Base-by-base conservation (phyloP, 495 filamentous ascomycete genomes). In the Hypoxylon lienhwacheense region DNA sequence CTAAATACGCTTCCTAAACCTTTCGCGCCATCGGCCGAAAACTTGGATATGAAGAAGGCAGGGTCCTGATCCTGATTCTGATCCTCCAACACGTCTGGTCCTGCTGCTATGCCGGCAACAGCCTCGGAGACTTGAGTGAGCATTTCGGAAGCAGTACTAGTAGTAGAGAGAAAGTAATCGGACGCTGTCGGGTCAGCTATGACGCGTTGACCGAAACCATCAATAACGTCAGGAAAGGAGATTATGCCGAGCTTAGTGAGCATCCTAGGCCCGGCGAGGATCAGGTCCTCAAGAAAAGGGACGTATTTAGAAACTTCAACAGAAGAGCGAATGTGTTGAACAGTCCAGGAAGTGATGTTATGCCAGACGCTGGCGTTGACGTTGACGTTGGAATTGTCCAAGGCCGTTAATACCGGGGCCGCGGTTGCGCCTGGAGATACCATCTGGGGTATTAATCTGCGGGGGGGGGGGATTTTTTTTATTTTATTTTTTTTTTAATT, bases 1-100 rank as follows among this genome's bases (percentile, higher is more conserved):
- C 84, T 85, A 66, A 97, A 95, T 22, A 98, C 81, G 26, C 90
- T 90, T 6, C 89, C 87, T n/a, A 97, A 70, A 11, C 86, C 75
- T 48, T 69, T 70, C 5, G 74, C 69, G 4, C 78, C 70, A 45
- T 81, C 78, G 62, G 78, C 60, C 6, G 78, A 76, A 54, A 81
- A 75, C 31, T 71, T 68, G 15, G 76, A 73, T 35, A 71, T 62
- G 29, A 76, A 54, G 15, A 70, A 67, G 14, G 68, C 53, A 12
- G 73, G 69, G 44, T 77, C 73, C 34, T 70, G 63, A 22, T 61
- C 53, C 16, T 63, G 51, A 8, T 61, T 41, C n/a, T n/a, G n/a
- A n/a, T n/a, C 47, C 24, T 63, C 55, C 31, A 65, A 52, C n/a
- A 59, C 47, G 14, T 66, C 53, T 29, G 65, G 50, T n/a, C 59